phyloP scores from a whole-genome alignment of 192 early-diverging fungal species.

The Coemansia sp. region DNA sequence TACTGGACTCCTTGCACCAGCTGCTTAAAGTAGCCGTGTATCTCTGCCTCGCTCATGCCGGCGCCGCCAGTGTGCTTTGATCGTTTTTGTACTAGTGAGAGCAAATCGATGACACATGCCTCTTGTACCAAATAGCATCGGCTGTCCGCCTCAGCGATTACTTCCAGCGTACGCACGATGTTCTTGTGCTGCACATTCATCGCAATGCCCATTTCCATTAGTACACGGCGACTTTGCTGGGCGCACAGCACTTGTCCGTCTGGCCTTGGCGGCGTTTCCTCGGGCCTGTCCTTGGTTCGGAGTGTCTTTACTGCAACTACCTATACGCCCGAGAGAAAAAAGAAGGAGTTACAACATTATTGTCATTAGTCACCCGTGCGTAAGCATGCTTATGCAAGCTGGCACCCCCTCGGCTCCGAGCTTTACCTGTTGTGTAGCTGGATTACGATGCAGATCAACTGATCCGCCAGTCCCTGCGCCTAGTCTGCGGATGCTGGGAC shows the following conservation, averaged over 20 bases:
- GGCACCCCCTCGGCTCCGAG: neutral
- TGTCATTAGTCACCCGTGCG: neutral
- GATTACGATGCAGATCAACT: constrained; percentile 40
- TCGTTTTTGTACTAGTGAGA: constrained; percentile 68
- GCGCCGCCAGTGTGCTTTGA: neutral
- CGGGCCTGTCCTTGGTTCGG: constrained; percentile 2
- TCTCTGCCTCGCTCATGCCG: constrained; percentile 55
- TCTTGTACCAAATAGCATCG: constrained; percentile 80
- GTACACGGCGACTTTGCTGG: constrained; percentile 24
- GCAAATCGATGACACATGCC: constrained; percentile 84
- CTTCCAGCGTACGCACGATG: constrained; percentile 69
- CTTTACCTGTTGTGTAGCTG: constrained; percentile 16
- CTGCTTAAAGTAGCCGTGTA: constrained; percentile 84
- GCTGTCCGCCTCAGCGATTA: constrained; percentile 64
- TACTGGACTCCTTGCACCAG: constrained; percentile 75
- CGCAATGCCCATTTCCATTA: constrained; percentile 48
- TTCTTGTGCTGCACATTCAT: constrained; percentile 66
- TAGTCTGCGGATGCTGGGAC: constrained; percentile 29
- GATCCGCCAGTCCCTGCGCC: constrained; percentile 54
- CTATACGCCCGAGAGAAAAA: constrained; percentile 17
- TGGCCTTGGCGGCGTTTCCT: neutral
- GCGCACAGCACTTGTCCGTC: neutral
- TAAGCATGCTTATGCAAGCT: neutral
- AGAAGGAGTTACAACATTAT: constrained; percentile 1
- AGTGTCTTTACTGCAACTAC: constrained; percentile 50